Conservation (phyloP, 805 yeast genomes). For the Metschnikowia matae region DNA sequence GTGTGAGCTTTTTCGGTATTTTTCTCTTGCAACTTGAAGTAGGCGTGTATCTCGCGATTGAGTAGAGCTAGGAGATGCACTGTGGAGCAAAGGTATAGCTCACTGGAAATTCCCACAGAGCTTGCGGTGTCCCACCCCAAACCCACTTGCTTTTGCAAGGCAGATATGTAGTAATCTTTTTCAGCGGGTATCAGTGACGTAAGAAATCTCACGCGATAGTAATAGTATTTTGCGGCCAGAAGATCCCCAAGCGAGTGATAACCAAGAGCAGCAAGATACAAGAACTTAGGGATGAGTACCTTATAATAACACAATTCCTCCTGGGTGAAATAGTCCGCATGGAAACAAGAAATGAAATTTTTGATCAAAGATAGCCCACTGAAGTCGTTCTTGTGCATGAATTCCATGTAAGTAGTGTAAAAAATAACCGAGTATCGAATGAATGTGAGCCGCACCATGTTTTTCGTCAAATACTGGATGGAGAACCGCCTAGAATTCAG, state of each 20-base stretch:
- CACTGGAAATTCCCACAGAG: constrained; percentile 21
- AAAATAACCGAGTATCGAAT: constrained; percentile 22
- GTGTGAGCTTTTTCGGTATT: neutral
- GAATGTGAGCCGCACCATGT: constrained; percentile 25
- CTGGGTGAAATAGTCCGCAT: constrained; percentile 31
- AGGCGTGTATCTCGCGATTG: neutral
- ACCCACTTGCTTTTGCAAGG: constrained; percentile 17
- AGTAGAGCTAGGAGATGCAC: constrained; percentile 25
- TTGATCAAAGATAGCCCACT: constrained; percentile 21
- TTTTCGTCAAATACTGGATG: constrained; percentile 8
- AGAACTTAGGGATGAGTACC: constrained; percentile 33
- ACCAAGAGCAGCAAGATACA: constrained; percentile 38
- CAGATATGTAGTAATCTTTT: neutral
- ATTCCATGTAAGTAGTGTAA: constrained; percentile 36
- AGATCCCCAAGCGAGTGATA: constrained; percentile 36
- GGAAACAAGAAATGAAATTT: constrained; percentile 35
- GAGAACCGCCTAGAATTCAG: constrained; percentile 5
- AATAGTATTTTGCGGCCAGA: constrained; percentile 37
- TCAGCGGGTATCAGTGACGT: neutral
- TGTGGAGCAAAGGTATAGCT: constrained; percentile 26
- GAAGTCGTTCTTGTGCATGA: constrained; percentile 25
- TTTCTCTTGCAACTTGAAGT: neutral
- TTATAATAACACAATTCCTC: constrained; percentile 39
- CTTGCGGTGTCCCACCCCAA: constrained; percentile 22
- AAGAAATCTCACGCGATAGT: constrained; percentile 27